Evolutionary conservation across 768 basidiomycete genomes (phyloP).

Genomic region (Lactarius psammicola): DNA sequence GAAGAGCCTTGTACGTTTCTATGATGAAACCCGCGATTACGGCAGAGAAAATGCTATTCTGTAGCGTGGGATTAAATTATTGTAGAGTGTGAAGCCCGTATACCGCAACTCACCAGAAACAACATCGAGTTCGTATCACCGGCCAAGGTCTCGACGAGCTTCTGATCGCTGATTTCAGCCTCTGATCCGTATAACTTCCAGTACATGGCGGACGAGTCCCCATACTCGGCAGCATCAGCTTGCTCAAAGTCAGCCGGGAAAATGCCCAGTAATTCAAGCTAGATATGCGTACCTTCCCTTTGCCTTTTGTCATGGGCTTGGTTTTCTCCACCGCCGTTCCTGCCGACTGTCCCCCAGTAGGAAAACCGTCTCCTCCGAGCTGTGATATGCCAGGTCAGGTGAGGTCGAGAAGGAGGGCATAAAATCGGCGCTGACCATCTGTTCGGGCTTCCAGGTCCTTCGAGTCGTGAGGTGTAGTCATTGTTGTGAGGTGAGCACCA

Average conservation of each 20-base stretch:
- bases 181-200: constrained; percentile 26
- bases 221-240: background rate
- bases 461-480: background rate
- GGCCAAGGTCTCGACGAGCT: constrained; percentile 19
- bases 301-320: background rate
- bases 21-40: constrained; percentile 27
- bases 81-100: background rate
- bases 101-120: constrained; percentile 19
- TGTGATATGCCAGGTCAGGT: background rate
- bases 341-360: too few species aligned
- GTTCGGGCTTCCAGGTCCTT: background rate
- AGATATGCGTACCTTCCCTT: background rate
- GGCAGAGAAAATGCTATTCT: constrained; percentile 27
- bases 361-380: background rate
- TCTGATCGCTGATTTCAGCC: constrained; percentile 16
- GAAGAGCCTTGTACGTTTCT: constrained; percentile 23
- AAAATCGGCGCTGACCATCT: background rate
- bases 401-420: background rate
- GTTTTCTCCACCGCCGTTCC: background rate
- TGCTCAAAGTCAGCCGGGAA: background rate
- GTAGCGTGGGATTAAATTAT: background rate
- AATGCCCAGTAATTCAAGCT: background rate
- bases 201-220: constrained; percentile 13
- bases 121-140: constrained; percentile 23
- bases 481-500: background rate